Evolutionary conservation across 306 rosid species (phyloP), one percentile per base, ranked within the genome.

Genomic region (Cucumis melo): DNA sequence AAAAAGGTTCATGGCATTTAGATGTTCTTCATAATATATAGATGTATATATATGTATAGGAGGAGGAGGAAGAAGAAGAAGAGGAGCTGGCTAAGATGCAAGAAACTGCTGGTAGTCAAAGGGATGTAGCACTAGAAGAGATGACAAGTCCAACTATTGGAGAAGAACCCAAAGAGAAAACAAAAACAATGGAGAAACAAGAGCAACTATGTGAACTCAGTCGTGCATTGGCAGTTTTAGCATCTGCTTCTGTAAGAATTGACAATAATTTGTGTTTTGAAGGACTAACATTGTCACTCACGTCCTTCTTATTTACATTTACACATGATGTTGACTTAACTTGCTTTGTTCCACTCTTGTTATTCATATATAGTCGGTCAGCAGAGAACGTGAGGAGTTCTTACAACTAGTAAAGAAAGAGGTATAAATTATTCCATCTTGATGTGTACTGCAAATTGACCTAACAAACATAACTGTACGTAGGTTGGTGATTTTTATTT

Each of bases 321-420:
- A 8, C 11, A 29, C 79, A 46, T 11, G 29, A 59, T 17, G 54
- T 16, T 44, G 58, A 36, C 8, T 54, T 41, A 17, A 57, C 58
- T 59, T 61, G n/a, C 10, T 62, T 42, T 55, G 50, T 67, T 73
- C 41, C 79, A 73, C 72, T 56, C 23, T 79, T 39, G 68, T 75
- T 27, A 48, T 84, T 77, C 70, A 76, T 85, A 76, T 96, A 76
- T 96, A 94, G 98, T 91, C 98, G 19, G 98, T 94, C 57, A 90
- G 96, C 79, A 82, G 88, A 76, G 98, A 94, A 80, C 96, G 98
- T 60, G 98, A 94, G 85, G 96, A 94, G 80, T 94, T 94, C 83
- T 87, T 94, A 72, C 80, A 90, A 56, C 97, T 94, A 75, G 97
- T 94, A 64, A 90, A 90, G 65, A 91, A 94, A 81, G 98, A 94